Evolutionary conservation across 116 monocot species (phyloP), one percentile per base, ranked within the genome.

Genomic region (Papilionanthe hybrid): DNA sequence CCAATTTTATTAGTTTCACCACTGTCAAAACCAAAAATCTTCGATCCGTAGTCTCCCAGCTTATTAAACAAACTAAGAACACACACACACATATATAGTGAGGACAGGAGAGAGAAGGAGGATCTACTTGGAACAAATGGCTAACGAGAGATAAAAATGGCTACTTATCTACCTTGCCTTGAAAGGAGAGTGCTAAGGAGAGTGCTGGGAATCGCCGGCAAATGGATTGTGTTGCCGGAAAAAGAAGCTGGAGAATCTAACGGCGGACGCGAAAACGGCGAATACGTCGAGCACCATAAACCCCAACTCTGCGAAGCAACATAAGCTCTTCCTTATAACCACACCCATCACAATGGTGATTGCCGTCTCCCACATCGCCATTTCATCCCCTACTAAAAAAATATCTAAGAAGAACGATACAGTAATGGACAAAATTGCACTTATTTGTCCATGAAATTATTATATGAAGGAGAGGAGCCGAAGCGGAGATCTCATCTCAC

Each of bases 321-420:
- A 75, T 4, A 87, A 78, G 68, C 81, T 81, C 81, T 81, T 87
- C 58, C 87, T 84, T 84, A 87, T 75, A 13, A 79, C 30, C 22
- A 87, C 86, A 42, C 86, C 78, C 7, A 87, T 53, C 15, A 83
- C 72, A 12, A 81, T 19, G 49, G 47, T 63, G 42, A 75, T 30
- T 5, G 78, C 78, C 32, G 58, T 30, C 18, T 84, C 78, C 83
- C 81, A 87, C 3, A 17, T 83, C 2, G 75, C 78, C 80, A 83
- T 83, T 23, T 19, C 42, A 15, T 23, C n/a, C 18, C 32, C 58
- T 42, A 17, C 57, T 41, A 53, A 57, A 53, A 53, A 11, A 18
- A 37, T 6, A 23, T 63, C n/a, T 25, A 22, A 9, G 25, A 63
- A 63, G 23, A 63, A 8, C 1, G n/a, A 60, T 7, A 23, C 60